Conservation (phyloP, 257 asterid genomes). For the Salvia miltiorrhiza region DNA sequence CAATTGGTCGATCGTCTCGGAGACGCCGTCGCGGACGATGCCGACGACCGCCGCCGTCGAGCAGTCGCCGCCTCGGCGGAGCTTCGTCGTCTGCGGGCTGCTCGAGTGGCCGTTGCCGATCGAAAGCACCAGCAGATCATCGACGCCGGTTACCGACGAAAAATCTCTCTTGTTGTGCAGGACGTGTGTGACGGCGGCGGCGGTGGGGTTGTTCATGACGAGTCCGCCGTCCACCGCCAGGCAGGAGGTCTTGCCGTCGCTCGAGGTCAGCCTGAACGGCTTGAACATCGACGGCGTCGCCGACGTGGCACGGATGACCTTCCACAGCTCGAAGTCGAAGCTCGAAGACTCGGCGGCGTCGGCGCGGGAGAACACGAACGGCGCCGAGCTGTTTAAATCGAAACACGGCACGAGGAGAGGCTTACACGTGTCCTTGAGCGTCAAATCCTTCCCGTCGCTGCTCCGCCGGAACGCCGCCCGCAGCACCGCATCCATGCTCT, state of each 20-base stretch:
- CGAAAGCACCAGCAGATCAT: conserved; percentile 78
- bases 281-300: conserved; percentile 77
- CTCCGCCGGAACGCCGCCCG: conserved; percentile 54
- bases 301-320: conserved; percentile 89
- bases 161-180: conserved; percentile 88
- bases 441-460: conserved; percentile 51
- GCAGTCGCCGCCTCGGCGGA: conserved; percentile 47
- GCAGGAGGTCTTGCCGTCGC: conserved; percentile 76
- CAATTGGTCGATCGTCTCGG: conserved; percentile 84
- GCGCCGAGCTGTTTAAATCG: conserved; percentile 80
- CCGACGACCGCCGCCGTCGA: conserved; percentile 55
- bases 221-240: conserved; percentile 89
- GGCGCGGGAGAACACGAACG: conserved; percentile 93
- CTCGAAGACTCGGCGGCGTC: conserved; percentile 80
- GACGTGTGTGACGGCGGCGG: conserved; percentile 97
- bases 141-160: conserved; percentile 71
- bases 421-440: conserved; percentile 82
- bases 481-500: conserved; percentile 61
- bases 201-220: conserved; percentile 94
- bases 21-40: conserved; percentile 82
- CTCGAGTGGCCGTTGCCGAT: conserved; percentile 68
- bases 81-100: conserved; percentile 36
- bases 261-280: conserved; percentile 61
- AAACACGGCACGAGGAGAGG: conserved; percentile 85
- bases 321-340: conserved; percentile 88